Conservation (phyloP, 2,329 filamentous ascomycete genomes). For the Zasmidium cellare region DNA sequence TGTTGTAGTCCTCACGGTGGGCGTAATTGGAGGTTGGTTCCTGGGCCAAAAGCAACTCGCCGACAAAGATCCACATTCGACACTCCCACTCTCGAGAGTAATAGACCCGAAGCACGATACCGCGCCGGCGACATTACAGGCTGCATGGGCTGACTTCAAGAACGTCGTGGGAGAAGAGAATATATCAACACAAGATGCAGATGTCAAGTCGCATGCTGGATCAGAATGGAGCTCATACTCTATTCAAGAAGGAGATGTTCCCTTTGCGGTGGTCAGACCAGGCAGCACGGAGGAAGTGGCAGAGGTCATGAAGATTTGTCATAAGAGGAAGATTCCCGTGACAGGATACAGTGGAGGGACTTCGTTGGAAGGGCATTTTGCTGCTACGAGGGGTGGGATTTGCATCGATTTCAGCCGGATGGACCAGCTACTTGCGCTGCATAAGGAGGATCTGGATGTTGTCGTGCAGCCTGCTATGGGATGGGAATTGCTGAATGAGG, state of each 20-base stretch:
- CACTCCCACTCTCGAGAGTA: conserved; percentile 52
- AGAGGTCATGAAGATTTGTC: conserved; percentile 86
- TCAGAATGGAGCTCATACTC: conserved; percentile 64
- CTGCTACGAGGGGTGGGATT: conserved; percentile 77
- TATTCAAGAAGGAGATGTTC: conserved; percentile 42
- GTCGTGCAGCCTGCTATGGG: conserved; percentile 68
- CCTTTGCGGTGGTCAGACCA: conserved; percentile 72
- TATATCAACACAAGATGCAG: conserved; percentile 57
- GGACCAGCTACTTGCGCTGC: conserved; percentile 75
- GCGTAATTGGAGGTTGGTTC: conserved; percentile 56
- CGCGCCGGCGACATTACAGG: conserved; percentile 59
- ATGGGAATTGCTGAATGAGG: conserved; percentile 83
- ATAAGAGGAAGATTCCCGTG: conserved; percentile 76
- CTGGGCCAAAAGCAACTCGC: conserved; percentile 53
- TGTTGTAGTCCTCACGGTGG: conserved; percentile 50
- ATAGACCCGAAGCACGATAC: conserved; percentile 56
- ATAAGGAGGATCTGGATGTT: conserved; percentile 67
- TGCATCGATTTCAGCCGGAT: conserved; percentile 85
- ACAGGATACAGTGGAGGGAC: conserved; percentile 87
- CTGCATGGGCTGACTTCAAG: conserved; percentile 64
- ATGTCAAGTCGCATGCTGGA: conserved; percentile 59
- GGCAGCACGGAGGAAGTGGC: conserved; percentile 78
- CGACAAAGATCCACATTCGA: conserved; percentile 52
- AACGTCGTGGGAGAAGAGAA: conserved; percentile 63
- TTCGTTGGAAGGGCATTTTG: conserved; percentile 85